Percentiles rank a stretch among this genome's conserved stretches.
Evolutionary conservation across 257 asterid genomes (phyloP).

Genomic region (Anisodus tanguticus): DNA sequence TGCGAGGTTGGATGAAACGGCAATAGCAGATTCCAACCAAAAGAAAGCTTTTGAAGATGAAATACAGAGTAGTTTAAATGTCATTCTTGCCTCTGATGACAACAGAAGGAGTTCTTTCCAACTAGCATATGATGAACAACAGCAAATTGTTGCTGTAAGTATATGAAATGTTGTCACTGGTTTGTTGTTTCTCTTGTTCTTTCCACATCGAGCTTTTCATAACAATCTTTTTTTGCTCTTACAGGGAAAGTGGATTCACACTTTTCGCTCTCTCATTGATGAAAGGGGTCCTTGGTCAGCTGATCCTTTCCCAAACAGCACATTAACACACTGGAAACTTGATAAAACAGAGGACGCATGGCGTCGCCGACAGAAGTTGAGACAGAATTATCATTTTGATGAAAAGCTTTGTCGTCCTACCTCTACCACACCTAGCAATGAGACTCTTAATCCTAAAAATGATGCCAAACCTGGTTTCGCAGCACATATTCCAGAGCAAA

Average conservation of each 20-base stretch:
- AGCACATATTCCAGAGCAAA: slow-evolving; percentile 71
- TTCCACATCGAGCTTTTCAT: slow-evolving; percentile 26
- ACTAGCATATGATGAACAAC: slow-evolving; percentile 85
- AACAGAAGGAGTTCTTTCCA: slow-evolving; percentile 76
- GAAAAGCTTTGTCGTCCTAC: slow-evolving; percentile 77
- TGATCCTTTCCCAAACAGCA: slow-evolving; percentile 74
- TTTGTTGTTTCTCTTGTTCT: slow-evolving; percentile 28
- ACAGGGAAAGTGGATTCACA: slow-evolving; percentile 95
- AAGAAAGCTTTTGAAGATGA: slow-evolving; percentile 73
- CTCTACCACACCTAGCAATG: slow-evolving; percentile 48
- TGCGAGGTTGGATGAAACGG: slow-evolving; percentile 66
- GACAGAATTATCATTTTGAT: slow-evolving; percentile 92
- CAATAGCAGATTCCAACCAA: slow-evolving; percentile 54
- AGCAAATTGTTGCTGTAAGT: slow-evolving; percentile 83
- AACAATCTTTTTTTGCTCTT: slow-evolving; percentile 36
- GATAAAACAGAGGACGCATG: slow-evolving; percentile 95
- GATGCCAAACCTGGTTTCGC: slow-evolving; percentile 62
- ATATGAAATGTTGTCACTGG: slow-evolving; percentile 32
- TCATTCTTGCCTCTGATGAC: slow-evolving; percentile 79
- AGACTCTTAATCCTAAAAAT: slow-evolving; percentile 49
- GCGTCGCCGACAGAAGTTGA: slow-evolving; percentile 94
- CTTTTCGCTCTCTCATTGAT: slow-evolving; percentile 84
- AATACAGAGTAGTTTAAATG: slow-evolving; percentile 55
- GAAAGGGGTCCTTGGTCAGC: slow-evolving; percentile 99
- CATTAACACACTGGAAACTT: slow-evolving; percentile 81